These are phyloP conservation scores for Pontederia crassipes DNA, from an alignment of 176 grass and related monocot genomes.

Conservation along the genomic window DNA sequence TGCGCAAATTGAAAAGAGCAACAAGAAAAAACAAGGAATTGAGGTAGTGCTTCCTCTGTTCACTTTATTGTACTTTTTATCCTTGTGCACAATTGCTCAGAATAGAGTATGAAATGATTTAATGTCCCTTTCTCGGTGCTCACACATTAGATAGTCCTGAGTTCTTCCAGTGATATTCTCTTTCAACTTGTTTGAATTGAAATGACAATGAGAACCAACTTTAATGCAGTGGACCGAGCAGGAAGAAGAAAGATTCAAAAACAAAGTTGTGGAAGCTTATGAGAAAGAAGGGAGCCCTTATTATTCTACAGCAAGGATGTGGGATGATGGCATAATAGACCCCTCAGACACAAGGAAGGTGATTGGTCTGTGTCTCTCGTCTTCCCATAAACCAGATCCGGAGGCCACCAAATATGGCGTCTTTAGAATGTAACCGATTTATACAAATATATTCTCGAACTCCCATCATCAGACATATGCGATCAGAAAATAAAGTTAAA, in stretches of 20 bases:
- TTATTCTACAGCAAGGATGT: constrained; percentile 81
- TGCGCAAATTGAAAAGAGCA: constrained; percentile 86
- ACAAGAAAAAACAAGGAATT: constrained; percentile 71
- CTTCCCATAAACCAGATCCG: constrained; percentile 44
- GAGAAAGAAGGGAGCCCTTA: constrained; percentile 86
- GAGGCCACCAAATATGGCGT: constrained; percentile 85
- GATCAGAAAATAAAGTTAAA: too few relatives aligned
- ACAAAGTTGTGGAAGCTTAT: constrained; percentile 60
- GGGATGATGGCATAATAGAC: constrained; percentile 94
- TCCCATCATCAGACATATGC: too few relatives aligned
- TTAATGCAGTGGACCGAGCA: constrained; percentile 55
- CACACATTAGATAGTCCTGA: too few relatives aligned
- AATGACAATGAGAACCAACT: neutral
- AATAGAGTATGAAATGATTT: too few relatives aligned
- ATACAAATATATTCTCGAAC: too few relatives aligned
- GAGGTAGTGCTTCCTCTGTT: constrained; percentile 37
- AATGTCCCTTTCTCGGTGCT: too few relatives aligned
- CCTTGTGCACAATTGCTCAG: too few relatives aligned
- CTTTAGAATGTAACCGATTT: constrained; percentile 54
- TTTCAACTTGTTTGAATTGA: too few relatives aligned
- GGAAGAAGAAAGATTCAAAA: constrained; percentile 67
- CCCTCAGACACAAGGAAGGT: constrained; percentile 75
- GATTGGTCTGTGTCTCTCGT: constrained; percentile 78
- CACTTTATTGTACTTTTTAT: too few relatives aligned
- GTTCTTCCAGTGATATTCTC: too few relatives aligned